Evolutionary conservation across 495 filamentous ascomycete species (phyloP).

Genomic region (Aspergillus heteromorphus): DNA sequence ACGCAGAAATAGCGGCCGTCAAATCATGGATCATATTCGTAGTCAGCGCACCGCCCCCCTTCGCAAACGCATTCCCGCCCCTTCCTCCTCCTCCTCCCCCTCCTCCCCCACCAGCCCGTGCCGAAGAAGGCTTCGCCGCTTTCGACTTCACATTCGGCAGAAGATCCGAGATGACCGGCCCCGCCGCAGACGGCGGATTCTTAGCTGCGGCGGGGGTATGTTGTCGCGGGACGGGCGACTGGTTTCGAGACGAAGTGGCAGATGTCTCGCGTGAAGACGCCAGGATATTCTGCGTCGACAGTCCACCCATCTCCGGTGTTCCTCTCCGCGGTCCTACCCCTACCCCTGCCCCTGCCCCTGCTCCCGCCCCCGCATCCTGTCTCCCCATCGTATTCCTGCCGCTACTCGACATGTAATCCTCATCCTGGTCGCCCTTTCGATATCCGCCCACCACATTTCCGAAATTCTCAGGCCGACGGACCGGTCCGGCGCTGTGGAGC

Average conservation of each 20-base stretch:
- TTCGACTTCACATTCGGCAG: constrained; percentile 58
- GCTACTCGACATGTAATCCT: constrained; percentile 54
- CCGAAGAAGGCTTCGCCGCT: constrained; percentile 41
- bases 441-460: constrained; percentile 55
- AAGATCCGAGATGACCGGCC: constrained; percentile 73
- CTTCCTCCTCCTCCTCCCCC: constrained; percentile 51
- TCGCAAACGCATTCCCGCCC: constrained; percentile 32
- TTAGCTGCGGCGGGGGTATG: constrained; percentile 42
- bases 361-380: not conserved
- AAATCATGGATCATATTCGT: constrained; percentile 73
- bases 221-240: constrained; percentile 34
- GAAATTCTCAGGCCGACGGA: constrained; percentile 53
- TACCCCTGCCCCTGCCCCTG: too few species aligned
- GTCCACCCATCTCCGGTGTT: constrained; percentile 20
- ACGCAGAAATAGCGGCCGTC: constrained; percentile 82
- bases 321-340: not conserved
- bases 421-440: constrained; percentile 51
- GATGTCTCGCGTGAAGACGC: constrained; percentile 27
- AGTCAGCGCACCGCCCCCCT: constrained; percentile 29
- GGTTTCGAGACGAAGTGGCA: constrained; percentile 27
- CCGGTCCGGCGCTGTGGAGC: constrained; percentile 55
- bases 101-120: constrained; percentile 50
- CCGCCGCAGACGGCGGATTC: constrained; percentile 62
- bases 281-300: constrained; percentile 33
- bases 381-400: not conserved